Base-by-base conservation (phyloP, 257 asterid genomes). In the Scutellaria galericulata region DNA sequence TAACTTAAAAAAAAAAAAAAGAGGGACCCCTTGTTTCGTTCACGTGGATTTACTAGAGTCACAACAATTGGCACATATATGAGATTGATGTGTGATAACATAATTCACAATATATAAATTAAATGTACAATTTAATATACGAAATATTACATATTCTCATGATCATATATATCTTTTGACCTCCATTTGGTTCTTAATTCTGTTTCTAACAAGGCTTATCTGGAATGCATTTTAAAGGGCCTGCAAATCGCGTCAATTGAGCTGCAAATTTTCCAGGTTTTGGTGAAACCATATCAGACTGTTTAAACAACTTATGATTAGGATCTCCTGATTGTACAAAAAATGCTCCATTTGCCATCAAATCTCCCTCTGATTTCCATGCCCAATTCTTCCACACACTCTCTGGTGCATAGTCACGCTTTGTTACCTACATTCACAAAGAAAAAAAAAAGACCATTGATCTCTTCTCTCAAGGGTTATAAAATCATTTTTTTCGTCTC, bases 341-440 rank as follows among this genome's bases (percentile, higher is more conserved):
- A 74, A 87, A 93, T 1, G 98, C 98, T 8, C 96, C 96, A 47
- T 85, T 89, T 80, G 41, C 55, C 86, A 93, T 53, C 22, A 87
- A 37, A 79, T 93, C 98, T 45, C 86, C 90, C 47, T 90, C 87
- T 3, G 97, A 93, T 85, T 55, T 85, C 98, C 98, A 90, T 2
- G 46, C 81, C 98, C 96, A 93, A 7, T 81, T 80, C 82, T 87
- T 82, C 98, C 98, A 88, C 65, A 5, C 86, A 39, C 78, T 74
- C 77, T 91, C 81, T 0, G 81, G 12, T 64, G 88, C 67, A 48
- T 85, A 81, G 6, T 87, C 96, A 76, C 98, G 84, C 88, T 88
- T 88, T 0, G 96, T 92, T 68, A 92, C 92, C 94, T 90, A 39
- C 65, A 77, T 14, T 57, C 4, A 4, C 1, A 22, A 7, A 55